These are phyloP conservation scores for Dipteronia dyeriana DNA, from an alignment of 345 rosid species.

Conservation along the genomic window DNA sequence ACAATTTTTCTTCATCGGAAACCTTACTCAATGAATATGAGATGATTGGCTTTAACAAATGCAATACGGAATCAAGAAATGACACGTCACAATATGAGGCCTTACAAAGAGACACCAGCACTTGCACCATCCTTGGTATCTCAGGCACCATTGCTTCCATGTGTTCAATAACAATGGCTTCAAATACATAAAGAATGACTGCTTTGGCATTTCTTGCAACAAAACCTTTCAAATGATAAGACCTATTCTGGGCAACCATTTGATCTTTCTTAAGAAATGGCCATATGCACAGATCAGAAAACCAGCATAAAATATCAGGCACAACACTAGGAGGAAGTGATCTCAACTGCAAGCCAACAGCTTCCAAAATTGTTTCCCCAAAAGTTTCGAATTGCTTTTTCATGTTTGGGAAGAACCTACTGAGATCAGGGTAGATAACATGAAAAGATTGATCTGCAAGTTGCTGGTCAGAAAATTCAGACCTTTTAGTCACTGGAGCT, in stretches of 20 bases:
- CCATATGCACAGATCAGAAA: constrained; percentile 71
- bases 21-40: constrained; percentile 61
- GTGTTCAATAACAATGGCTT: constrained; percentile 67
- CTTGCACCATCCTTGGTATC: constrained; percentile 74
- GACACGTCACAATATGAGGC: constrained; percentile 65
- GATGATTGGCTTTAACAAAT: constrained; percentile 67
- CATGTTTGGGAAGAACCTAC: constrained; percentile 68
- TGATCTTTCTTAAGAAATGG: constrained; percentile 45
- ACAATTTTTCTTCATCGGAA: constrained; percentile 49
- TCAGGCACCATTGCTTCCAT: constrained; percentile 88
- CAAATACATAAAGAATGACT: constrained; percentile 66
- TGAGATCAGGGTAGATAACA: constrained; percentile 63
- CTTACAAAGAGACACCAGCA: constrained; percentile 62
- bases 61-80: constrained; percentile 61
- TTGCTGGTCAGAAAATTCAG: constrained; percentile 37
- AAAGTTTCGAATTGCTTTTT: constrained; percentile 63
- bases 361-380: constrained; percentile 75
- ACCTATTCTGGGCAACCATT: constrained; percentile 26
- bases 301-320: constrained; percentile 85
- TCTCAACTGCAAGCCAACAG: constrained; percentile 74
- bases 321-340: constrained; percentile 54
- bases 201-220: constrained; percentile 75
- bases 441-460: constrained; percentile 46
- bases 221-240: constrained; percentile 56
- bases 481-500: constrained; percentile 17